Percentiles rank a stretch among this genome's conserved stretches.
phyloP scores from a whole-genome alignment of 140 eudicot genomes.

The Stevia rebaudiana region DNA sequence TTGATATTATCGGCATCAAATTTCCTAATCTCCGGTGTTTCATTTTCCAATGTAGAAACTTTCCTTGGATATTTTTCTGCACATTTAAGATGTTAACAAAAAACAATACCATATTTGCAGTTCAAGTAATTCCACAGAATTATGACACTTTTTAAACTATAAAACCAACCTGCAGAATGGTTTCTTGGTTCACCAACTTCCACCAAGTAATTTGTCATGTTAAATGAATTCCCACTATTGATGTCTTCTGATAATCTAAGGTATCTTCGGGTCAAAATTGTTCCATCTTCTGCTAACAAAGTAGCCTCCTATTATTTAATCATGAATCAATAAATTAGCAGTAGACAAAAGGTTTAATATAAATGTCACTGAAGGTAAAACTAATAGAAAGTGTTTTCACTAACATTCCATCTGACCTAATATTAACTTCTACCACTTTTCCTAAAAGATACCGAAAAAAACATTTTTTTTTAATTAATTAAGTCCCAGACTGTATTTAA shows the following conservation, averaged over 20 bases:
- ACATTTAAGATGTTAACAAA: constrained; percentile 22
- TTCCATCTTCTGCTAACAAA: constrained; percentile 56
- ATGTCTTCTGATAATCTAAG: constrained; percentile 45
- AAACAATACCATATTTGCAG: constrained; percentile 14
- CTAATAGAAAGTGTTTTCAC: neutral
- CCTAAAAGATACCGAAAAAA: neutral
- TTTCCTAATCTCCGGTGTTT: constrained; percentile 14
- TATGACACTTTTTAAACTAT: neutral
- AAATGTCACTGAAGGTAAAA: constrained; percentile 2
- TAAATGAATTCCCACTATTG: constrained; percentile 35
- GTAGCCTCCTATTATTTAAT: constrained; percentile 34
- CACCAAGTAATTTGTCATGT: constrained; percentile 44
- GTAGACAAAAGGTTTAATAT: neutral
- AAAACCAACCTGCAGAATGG: constrained; percentile 30
- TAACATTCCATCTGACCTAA: neutral
- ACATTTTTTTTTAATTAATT: neutral
- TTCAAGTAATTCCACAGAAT: constrained; percentile 13
- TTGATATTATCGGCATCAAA: constrained; percentile 25
- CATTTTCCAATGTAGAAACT: constrained; percentile 23
- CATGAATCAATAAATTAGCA: constrained; percentile 6
- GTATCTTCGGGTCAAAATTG: constrained; percentile 36
- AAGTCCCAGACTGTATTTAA: neutral
- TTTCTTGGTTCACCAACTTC: constrained; percentile 49
- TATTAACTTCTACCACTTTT: neutral
- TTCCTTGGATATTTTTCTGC: constrained; percentile 30